Evolutionary conservation across 2,329 filamentous ascomycete species (phyloP).

Genomic region (Aureobasidium pullulans): DNA sequence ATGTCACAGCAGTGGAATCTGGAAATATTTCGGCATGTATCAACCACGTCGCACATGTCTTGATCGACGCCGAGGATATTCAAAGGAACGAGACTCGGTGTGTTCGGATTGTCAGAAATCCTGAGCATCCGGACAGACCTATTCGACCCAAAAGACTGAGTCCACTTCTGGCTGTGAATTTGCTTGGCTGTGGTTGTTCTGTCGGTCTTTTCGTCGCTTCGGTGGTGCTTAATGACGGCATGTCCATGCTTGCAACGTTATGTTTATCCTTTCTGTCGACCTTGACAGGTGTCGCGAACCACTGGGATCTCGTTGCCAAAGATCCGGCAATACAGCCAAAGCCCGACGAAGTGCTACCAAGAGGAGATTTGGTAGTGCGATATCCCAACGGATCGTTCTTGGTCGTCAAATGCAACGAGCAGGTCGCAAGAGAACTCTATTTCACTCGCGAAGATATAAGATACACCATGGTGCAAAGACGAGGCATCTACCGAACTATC

Average conservation of each 20-base stretch:
- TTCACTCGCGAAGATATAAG: constrained; percentile 45
- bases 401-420: constrained; percentile 42
- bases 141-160: constrained; percentile 40
- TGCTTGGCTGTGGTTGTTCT: constrained; percentile 39
- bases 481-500: constrained; percentile 34
- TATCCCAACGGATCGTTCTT: constrained; percentile 46
- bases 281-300: constrained; percentile 43
- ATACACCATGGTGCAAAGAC: constrained; percentile 26
- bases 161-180: constrained; percentile 38
- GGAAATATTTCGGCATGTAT: constrained; percentile 40
- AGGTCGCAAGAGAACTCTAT: constrained; percentile 44
- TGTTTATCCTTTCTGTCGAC: constrained; percentile 43
- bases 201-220: constrained; percentile 37
- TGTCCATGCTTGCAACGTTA: constrained; percentile 43
- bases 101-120: neutral
- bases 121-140: constrained; percentile 9
- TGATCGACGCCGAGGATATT: constrained; percentile 30
- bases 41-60: constrained; percentile 43
- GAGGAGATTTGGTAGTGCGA: constrained; percentile 42
- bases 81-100: neutral
- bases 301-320: constrained; percentile 40
- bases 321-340: constrained; percentile 17
- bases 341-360: neutral
- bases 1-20: constrained; percentile 40
- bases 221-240: constrained; percentile 40